These are phyloP conservation scores for Tetrapisispora phaffii DNA, from an alignment of 805 yeast species.

Conservation along the genomic window DNA sequence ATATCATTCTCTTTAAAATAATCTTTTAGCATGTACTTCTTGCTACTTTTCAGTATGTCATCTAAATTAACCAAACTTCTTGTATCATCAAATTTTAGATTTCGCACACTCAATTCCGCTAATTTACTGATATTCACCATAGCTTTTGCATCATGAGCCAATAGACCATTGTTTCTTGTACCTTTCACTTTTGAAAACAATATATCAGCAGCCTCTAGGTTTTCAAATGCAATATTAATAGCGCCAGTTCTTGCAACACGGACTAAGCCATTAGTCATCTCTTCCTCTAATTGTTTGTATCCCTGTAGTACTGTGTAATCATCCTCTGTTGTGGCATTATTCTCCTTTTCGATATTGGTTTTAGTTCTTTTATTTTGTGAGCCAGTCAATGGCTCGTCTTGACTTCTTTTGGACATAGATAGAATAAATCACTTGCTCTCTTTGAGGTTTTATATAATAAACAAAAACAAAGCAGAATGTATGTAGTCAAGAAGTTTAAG, in stretches of 20 bases:
- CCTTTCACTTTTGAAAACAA: constrained; percentile 37
- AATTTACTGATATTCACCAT: constrained; percentile 49
- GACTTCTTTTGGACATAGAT: background rate
- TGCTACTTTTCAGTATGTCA: constrained; percentile 36
- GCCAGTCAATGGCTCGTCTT: background rate
- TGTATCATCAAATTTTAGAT: constrained; percentile 47
- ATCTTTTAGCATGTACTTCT: constrained; percentile 31
- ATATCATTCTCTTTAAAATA: constrained; percentile 18
- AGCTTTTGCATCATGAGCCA: constrained; percentile 59
- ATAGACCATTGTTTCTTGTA: constrained; percentile 31
- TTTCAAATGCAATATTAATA: constrained; percentile 36
- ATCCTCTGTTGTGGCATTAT: background rate
- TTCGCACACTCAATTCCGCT: constrained; percentile 55
- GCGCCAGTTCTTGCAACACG: constrained; percentile 53
- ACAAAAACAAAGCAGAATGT: background rate
- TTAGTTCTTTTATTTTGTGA: background rate
- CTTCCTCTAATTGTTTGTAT: constrained; percentile 26
- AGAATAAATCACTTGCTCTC: background rate
- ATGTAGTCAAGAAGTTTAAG: too few species aligned
- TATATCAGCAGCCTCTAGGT: constrained; percentile 37
- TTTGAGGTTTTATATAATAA: background rate
- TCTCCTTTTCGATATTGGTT: background rate
- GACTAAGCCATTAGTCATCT: constrained; percentile 33
- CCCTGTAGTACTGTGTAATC: constrained; percentile 27
- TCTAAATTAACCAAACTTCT: constrained; percentile 41